Percentiles rank a stretch among this genome's conserved stretches.
Conservation (phyloP, 352 stramenopile genomes). For the Phytopythium kandeliae region DNA sequence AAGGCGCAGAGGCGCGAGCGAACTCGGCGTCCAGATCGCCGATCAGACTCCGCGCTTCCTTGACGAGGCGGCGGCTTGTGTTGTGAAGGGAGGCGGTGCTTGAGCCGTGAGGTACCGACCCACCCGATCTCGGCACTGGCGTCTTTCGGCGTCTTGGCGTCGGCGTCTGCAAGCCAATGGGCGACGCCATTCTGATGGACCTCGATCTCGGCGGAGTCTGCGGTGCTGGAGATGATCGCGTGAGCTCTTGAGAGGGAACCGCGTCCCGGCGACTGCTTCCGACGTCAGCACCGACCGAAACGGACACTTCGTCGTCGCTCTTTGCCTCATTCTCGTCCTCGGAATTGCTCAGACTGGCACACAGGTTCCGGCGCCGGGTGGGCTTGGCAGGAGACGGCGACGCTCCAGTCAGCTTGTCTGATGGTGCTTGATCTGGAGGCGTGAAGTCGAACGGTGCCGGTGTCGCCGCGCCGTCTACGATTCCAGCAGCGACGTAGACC, state of each 20-base stretch:
- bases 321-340: background rate
- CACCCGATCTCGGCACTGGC: background rate
- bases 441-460: background rate
- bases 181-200: background rate
- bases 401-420: background rate
- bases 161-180: background rate
- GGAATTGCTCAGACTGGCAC: slow-evolving; percentile 2
- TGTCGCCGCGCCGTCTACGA: background rate
- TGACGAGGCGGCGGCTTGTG: background rate
- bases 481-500: background rate
- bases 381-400: background rate
- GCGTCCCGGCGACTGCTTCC: background rate
- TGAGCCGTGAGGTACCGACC: too few relatives aligned
- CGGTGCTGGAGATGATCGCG: background rate
- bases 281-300: background rate
- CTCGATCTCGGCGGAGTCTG: background rate
- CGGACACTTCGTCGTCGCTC: background rate
- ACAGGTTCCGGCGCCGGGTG: background rate
- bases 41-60: slow-evolving; percentile 3
- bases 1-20: background rate
- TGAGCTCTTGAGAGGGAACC: too few relatives aligned
- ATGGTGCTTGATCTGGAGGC: background rate
- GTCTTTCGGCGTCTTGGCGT: background rate
- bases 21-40: slow-evolving; percentile 8
- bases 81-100: background rate